These are phyloP conservation scores for Colletotrichum endophyticum DNA, from an alignment of 2,329 filamentous ascomycete genomes.

Conservation along the genomic window DNA sequence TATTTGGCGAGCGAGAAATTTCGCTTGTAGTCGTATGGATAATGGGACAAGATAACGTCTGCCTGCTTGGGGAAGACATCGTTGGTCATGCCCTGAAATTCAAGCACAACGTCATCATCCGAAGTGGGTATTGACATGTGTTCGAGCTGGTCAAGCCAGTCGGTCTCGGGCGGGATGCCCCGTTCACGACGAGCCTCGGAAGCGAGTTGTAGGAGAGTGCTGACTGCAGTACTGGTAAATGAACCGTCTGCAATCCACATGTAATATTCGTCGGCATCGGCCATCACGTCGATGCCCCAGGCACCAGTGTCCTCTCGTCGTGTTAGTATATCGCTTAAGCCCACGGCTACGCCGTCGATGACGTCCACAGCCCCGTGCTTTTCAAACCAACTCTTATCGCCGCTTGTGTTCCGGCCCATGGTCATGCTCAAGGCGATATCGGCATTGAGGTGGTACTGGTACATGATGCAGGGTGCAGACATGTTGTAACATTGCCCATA, in stretches of 20 bases:
- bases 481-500: conserved; percentile 69
- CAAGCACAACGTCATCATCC: conserved; percentile 56
- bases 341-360: background rate
- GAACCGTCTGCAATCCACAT: conserved; percentile 2
- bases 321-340: conserved; percentile 16
- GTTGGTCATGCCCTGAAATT: conserved; percentile 71
- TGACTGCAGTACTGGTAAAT: background rate
- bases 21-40: conserved; percentile 65
- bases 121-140: conserved; percentile 21
- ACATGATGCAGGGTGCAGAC: conserved; percentile 69
- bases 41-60: conserved; percentile 70
- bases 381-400: conserved; percentile 23
- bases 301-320: conserved; percentile 11
- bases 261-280: conserved; percentile 24
- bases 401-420: conserved; percentile 28
- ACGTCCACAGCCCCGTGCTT: background rate
- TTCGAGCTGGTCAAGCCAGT: conserved; percentile 5
- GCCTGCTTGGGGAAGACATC: conserved; percentile 71
- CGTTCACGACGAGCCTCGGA: background rate
- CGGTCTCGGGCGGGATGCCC: background rate
- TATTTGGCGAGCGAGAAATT: conserved; percentile 5
- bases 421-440: conserved; percentile 61
- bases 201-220: background rate
- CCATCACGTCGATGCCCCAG: conserved; percentile 23
- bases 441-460: conserved; percentile 74